Conservation (phyloP, 495 filamentous ascomycete genomes). For the Daldinia decipiens region DNA sequence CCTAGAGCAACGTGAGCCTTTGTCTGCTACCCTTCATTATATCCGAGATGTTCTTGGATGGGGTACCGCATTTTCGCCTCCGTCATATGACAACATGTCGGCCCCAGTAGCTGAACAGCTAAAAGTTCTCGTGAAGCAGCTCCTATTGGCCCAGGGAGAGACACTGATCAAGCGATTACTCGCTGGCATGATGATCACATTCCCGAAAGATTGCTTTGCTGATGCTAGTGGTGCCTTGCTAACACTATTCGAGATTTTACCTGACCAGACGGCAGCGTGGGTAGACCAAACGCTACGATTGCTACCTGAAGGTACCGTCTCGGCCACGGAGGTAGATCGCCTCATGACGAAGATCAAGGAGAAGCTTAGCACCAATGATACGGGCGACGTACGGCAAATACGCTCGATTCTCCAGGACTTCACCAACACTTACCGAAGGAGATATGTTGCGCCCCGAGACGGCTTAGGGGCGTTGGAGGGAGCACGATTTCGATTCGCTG, state of each 20-base stretch:
- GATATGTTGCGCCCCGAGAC: constrained; percentile 94
- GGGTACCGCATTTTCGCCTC: constrained; percentile 74
- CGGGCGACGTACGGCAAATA: constrained; percentile 72
- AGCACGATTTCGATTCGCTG: constrained; percentile 82
- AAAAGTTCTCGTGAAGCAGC: constrained; percentile 74
- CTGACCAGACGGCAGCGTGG: constrained; percentile 79
- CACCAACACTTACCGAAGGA: constrained; percentile 88
- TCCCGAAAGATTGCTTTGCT: constrained; percentile 92
- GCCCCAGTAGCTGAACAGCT: constrained; percentile 65
- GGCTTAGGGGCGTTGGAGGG: constrained; percentile 87
- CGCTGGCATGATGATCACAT: constrained; percentile 98
- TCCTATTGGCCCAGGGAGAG: constrained; percentile 78
- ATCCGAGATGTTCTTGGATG: constrained; percentile 93
- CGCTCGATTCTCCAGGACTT: constrained; percentile 93
- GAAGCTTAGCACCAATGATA: constrained; percentile 74
- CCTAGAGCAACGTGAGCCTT: constrained; percentile 87
- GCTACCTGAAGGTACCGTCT: constrained; percentile 83
- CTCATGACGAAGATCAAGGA: constrained; percentile 72
- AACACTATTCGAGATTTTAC: constrained; percentile 86
- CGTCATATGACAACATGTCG: constrained; percentile 72
- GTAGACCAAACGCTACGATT: constrained; percentile 82
- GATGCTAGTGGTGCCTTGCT: constrained; percentile 94
- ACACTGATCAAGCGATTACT: constrained; percentile 83
- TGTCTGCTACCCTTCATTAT: constrained; percentile 92
- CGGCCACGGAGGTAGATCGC: constrained; percentile 66